phyloP scores from a whole-genome alignment of 1,139 yeast species.

The Wickerhamomyces sp. region DNA sequence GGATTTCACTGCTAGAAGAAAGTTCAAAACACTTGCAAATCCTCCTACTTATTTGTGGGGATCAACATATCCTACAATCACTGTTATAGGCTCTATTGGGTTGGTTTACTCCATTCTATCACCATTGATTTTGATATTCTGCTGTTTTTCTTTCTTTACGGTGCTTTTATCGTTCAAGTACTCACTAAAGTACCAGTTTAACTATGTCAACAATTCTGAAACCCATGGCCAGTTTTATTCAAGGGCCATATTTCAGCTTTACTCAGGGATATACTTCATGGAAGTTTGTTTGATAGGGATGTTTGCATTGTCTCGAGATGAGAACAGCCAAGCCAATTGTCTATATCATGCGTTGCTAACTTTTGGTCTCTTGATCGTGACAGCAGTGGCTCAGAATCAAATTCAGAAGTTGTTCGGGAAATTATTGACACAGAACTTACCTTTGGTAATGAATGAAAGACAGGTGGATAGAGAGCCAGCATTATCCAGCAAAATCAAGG shows the following conservation, averaged over 20 bases:
- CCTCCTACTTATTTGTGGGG: slow-evolving; percentile 65
- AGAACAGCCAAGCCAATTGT: slow-evolving; percentile 32
- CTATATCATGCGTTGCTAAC: slow-evolving; percentile 43
- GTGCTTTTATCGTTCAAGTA: slow-evolving; percentile 66
- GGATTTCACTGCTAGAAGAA: slow-evolving; percentile 58
- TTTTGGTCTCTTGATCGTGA: slow-evolving; percentile 36
- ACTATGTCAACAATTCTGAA: slow-evolving; percentile 49
- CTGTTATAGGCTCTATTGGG: slow-evolving; percentile 74
- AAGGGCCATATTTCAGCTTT: slow-evolving; percentile 66
- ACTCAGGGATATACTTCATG: slow-evolving; percentile 74
- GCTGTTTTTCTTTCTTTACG: slow-evolving; percentile 52
- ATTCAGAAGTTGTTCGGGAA: slow-evolving; percentile 28
- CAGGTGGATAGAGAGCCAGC: background rate
- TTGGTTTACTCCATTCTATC: slow-evolving; percentile 72
- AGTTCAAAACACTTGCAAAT: slow-evolving; percentile 39
- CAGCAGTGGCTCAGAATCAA: slow-evolving; percentile 35
- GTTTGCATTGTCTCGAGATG: slow-evolving; percentile 54
- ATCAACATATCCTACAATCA: slow-evolving; percentile 64
- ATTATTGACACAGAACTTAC: slow-evolving; percentile 21
- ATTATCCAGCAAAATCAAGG: background rate
- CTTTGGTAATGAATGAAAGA: slow-evolving; percentile 15
- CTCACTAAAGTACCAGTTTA: slow-evolving; percentile 51
- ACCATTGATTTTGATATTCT: slow-evolving; percentile 66
- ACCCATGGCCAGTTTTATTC: slow-evolving; percentile 71
- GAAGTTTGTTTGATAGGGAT: slow-evolving; percentile 75